Evolutionary conservation across 441 rosid species (phyloP), one percentile per base, ranked within the genome.

Genomic region (Pelargonium cotyledonis): DNA sequence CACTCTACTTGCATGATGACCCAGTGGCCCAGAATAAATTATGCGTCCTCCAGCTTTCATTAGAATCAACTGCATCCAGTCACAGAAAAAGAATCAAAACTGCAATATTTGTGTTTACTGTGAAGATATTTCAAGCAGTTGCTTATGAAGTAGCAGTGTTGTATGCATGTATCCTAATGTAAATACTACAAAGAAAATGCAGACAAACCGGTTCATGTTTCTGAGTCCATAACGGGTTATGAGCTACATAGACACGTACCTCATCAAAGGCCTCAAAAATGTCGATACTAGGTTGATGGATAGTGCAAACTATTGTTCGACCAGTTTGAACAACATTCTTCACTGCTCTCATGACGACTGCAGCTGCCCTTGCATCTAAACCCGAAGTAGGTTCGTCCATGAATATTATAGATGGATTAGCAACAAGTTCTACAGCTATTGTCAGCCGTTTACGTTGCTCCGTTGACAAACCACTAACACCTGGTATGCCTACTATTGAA

Each of bases 331-430:
- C 93, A 2, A 85, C 77, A 69, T 86, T 88, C 70, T 84, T 88
- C 72, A 83, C 89, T 41, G 86, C 88, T 64, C 93, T 77, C 85
- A 86, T 85, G 19, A 88, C 93, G 73, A 88, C 85, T 26, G 93
- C 90, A 29, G 93, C 90, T 23, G 91, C 84, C 72, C 89, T 81
- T 38, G 91, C 94, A 77, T 88, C 94, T 40, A 88, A 74, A 40
- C 94, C 88, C 8, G 89, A 77, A 6, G 91, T 86, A 3, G 94
- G 94, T 67, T 88, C 94, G 69, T 88, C 94, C 94, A 86, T 81
- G 69, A 88, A 88, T 8, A 88, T 82, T 64, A 88, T 79, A 43
- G 89, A 86, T 53, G 90, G 90, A 70, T 88, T 88, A n/a, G 93
- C 80, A 66, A 88, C 90, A 46, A 88, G 89, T 80, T 88, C 89